phyloP scores from a whole-genome alignment of 352 stramenopile genomes.

The Phytophthora capsici region DNA sequence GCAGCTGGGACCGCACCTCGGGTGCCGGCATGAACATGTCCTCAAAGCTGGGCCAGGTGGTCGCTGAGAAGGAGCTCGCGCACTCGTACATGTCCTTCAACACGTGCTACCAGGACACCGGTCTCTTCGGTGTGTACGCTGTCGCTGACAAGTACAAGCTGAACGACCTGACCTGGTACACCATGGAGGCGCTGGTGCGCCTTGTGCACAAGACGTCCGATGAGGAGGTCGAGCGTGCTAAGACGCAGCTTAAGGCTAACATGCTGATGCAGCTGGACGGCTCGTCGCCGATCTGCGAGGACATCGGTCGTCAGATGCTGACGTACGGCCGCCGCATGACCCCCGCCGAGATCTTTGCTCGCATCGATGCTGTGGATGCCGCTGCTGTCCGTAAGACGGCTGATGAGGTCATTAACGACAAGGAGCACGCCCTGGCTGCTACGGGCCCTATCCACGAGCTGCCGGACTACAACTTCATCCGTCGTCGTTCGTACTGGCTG shows the following conservation, averaged over 20 bases:
- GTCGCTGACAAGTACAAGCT: slow-evolving; percentile 95
- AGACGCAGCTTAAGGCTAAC: slow-evolving; percentile 99
- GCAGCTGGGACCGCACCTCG: slow-evolving; percentile 92
- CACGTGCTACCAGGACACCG: slow-evolving; percentile 99
- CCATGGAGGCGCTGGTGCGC: slow-evolving; percentile 95
- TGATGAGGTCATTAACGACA: slow-evolving; percentile 96
- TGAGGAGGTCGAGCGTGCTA: slow-evolving; percentile 97
- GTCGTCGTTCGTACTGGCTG: slow-evolving; percentile 98
- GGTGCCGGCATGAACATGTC: slow-evolving; percentile 95
- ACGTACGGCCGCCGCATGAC: slow-evolving; percentile 97
- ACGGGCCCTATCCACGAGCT: slow-evolving; percentile 98
- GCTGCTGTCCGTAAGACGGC: slow-evolving; percentile 92
- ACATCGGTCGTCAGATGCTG: slow-evolving; percentile 99
- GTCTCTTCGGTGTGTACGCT: slow-evolving; percentile 99
- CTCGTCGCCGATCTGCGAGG: slow-evolving; percentile 98
- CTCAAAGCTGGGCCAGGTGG: slow-evolving; percentile 96
- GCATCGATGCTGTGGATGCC: slow-evolving; percentile 98
- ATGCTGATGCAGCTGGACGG: slow-evolving; percentile 99
- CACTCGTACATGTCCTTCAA: slow-evolving; percentile 99
- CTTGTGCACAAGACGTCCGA: slow-evolving; percentile 97
- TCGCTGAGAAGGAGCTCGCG: slow-evolving; percentile 96
- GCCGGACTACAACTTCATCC: slow-evolving; percentile 99
- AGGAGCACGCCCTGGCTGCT: slow-evolving; percentile 98
- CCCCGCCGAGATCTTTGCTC: slow-evolving; percentile 98
- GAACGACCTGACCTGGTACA: slow-evolving; percentile 95